Evolutionary conservation across 495 filamentous ascomycete genomes (phyloP), one percentile per base, ranked within the genome.

Genomic region (Barbatosphaeria neglecta): DNA sequence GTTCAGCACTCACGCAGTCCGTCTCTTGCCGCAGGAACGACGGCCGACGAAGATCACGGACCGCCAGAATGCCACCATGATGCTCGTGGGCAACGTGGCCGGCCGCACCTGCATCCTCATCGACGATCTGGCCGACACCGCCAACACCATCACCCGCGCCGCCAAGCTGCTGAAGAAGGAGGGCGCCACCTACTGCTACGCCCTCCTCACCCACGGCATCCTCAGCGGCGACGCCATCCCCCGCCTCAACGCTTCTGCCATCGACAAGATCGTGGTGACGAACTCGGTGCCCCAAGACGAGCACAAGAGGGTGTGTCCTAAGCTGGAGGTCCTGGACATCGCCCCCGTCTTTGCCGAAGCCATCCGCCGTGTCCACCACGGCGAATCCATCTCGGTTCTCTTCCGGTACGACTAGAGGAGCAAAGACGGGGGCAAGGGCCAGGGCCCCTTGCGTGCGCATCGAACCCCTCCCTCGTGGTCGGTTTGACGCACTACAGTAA

Each of bases 141-240:
- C 83, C 35, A 96, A 95, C 63, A 98, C 92, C 8, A 94, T 98
- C 55, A 96, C 90, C 1, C 77, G 92, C 28, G 92, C 92, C 17
- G 93, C 92, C n/a, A 96, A 95, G 70, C 74, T 98, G 6, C 70
- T 97, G 49, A 95, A 95, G 70, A 90, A 87, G 49, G 88, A 94
- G 60, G 89, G 90, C 44, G 93, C 92, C 1, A 83, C 79, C 2
- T 75, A 78, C 37, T 88, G 97, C 31, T 88, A 90, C 59, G 93
- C 92, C 6, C 66, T 98, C 45, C 74, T 98, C 46, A 98, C 93
- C 16, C 92, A 98, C 56, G 92, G 90, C 37, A 86, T 97, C 41
- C 73, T 98, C 49, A 90, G 84, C 61, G 92, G 93, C 5, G 93
- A 97, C 59, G 92, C 92, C 41, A 86, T 95, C 50, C 86, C 89